Base-by-base conservation (phyloP, 352 stramenopile species). In the Globisporangium echinulatum region DNA sequence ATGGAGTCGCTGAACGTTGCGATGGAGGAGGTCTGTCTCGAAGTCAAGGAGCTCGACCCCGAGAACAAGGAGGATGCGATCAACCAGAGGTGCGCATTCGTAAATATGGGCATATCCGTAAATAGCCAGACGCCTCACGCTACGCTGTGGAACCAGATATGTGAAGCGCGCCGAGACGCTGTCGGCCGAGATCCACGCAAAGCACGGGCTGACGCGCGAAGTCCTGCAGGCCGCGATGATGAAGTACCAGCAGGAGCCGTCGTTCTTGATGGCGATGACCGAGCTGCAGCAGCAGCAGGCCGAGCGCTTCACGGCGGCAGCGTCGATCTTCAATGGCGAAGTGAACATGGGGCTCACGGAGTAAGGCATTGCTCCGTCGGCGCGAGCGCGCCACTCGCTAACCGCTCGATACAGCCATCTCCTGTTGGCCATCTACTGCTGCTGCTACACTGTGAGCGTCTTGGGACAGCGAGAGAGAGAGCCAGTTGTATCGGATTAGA, bases 11-110 rank as follows among this genome's bases (percentile, higher is more conserved):
- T 94, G 56, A 94, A 94, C 67, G 79, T 94, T 61, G 85, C 85
- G 53, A 94, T 94, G 85, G 85, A 94, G 63, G 81, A 92, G 59
- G 82, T 94, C 43, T 94, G 85, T 64, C 74, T 92, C 46, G 85
- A 94, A 71, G 85, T 94, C 40, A 94, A 92, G 77, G 79, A 91
- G 59, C 72, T 92, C 47, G 82, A 94, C 72, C 81, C 81, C 19
- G 82, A 92, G 56, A 91, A 94, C 77, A 94, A 94, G 77, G 85
- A 94, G 63, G 85, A 94, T 52, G 82, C 79, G 36, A 94, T 94
- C 68, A 94, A 94, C 72, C 81, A 94, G 74, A 75, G 74, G 59
- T 75, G 17, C 40, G 59, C 25, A 33, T 33, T 33, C 25, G 25
- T 33, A 33, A 3, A 33, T 33, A 33, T 33, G 25, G 25, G 25